phyloP scores from a whole-genome alignment of 2,329 filamentous ascomycete genomes.

The Botrytis fragariae region DNA sequence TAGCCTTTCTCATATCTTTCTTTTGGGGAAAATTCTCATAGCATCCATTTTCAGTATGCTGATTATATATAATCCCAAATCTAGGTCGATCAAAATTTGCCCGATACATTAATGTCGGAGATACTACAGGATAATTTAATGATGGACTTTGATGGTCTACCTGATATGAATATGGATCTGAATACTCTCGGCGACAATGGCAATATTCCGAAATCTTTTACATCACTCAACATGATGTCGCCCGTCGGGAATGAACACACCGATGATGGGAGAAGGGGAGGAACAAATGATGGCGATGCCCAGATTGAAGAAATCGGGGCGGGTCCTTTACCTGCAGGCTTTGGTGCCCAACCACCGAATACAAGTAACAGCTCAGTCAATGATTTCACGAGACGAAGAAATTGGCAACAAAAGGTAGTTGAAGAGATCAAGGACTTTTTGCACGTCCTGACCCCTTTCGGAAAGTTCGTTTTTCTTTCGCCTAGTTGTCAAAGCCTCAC shows the following conservation, averaged over 20 bases:
- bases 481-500: slow-evolving; percentile 72
- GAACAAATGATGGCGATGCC: slow-evolving; percentile 25
- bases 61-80: slow-evolving; percentile 14
- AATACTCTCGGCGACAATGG: slow-evolving; percentile 32
- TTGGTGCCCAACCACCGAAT: slow-evolving; percentile 32
- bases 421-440: slow-evolving; percentile 88
- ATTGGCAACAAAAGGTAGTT: slow-evolving; percentile 87
- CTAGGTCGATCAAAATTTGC: slow-evolving; percentile 25
- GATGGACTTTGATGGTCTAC: slow-evolving; percentile 41
- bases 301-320: slow-evolving; percentile 35
- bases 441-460: slow-evolving; percentile 81
- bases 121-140: slow-evolving; percentile 48
- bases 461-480: slow-evolving; percentile 81
- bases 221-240: slow-evolving; percentile 29
- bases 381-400: slow-evolving; percentile 63
- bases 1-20: neutral
- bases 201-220: slow-evolving; percentile 33
- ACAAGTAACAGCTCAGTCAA: slow-evolving; percentile 54
- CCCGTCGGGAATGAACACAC: slow-evolving; percentile 25
- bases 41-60: neutral
- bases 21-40: neutral
- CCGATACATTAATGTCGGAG: slow-evolving; percentile 37
- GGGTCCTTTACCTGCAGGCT: slow-evolving; percentile 36
- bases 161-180: slow-evolving; percentile 45
- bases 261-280: slow-evolving; percentile 22